Percentiles rank a stretch among this genome's conserved stretches.
Conservation (phyloP, 495 filamentous ascomycete genomes). For the Lentithecium fluviatile region DNA sequence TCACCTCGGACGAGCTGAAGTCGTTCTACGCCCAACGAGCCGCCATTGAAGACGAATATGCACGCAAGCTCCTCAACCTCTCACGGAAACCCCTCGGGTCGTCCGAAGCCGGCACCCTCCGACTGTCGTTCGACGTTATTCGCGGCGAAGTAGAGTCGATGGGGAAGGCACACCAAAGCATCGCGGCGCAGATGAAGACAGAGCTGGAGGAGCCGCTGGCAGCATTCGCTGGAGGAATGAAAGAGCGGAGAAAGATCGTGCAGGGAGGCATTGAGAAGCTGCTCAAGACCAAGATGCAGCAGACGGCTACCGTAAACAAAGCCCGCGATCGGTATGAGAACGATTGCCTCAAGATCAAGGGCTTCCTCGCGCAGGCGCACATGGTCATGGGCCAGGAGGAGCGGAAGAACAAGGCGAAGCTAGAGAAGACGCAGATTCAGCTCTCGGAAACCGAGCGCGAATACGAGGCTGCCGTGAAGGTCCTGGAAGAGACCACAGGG, state of each 20-base stretch:
- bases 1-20: conserved; percentile 91
- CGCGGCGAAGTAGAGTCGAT: conserved; percentile 92
- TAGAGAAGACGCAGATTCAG: conserved; percentile 98
- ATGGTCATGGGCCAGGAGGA: conserved; percentile 99
- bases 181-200: conserved; percentile 89
- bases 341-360: conserved; percentile 96
- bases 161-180: conserved; percentile 86
- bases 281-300: conserved; percentile 86
- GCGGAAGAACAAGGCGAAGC: conserved; percentile 95
- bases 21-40: conserved; percentile 88
- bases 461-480: conserved; percentile 88
- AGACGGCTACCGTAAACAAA: conserved; percentile 91
- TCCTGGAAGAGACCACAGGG: conserved; percentile 91
- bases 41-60: conserved; percentile 95
- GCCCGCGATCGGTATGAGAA: conserved; percentile 93
- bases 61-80: conserved; percentile 83
- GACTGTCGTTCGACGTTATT: conserved; percentile 77
- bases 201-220: conserved; percentile 94
- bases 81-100: conserved; percentile 88
- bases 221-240: conserved; percentile 89
- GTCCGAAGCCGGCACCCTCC: conserved; percentile 80
- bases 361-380: conserved; percentile 95
- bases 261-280: conserved; percentile 90
- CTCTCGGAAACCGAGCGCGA: conserved; percentile 85
- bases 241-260: conserved; percentile 94